Evolutionary conservation across 2,329 filamentous ascomycete genomes (phyloP), one percentile per base, ranked within the genome.

Genomic region (Diaporthe batatas): DNA sequence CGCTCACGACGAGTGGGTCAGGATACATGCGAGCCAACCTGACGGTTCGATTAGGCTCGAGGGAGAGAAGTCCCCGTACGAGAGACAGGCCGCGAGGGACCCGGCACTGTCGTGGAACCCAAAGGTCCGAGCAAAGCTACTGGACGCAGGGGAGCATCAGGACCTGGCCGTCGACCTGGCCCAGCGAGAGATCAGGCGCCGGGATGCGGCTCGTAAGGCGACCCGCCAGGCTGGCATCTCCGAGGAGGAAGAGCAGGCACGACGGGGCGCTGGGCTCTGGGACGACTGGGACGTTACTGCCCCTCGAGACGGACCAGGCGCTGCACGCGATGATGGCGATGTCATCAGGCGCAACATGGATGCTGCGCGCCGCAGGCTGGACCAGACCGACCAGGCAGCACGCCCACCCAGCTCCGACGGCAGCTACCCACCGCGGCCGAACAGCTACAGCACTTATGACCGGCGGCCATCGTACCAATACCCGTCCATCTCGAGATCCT

Each of bases 161-260:
- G 92, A 95, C 14, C 83, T 97, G 58, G 95, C 94, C 0, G 91
- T 97, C 8, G 89, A 92, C 75, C 81, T 97, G 39, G 94, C 94
- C 0, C 91, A 92, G 75, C 89, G 89, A 71, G 94, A 97, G 81
- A 88, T 95, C 72, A 86, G 84, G 71, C 87, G 93, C 54, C 87
- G 94, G 76, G 91, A 93, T 77, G 90, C 88, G 18, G 87, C 86
- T 54, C 86, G 90, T 74, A 88, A 84, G 75, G 87, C 86, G 14
- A 89, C 87, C 34, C 86, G 88, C 42, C 87, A 90, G 76, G 86
- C 89, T 34, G 90, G 88, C 0, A 84, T 90, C 2, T 84, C 87
- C 0, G 85, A 87, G 64, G 87, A 89, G 70, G 88, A 90, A 73
- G 89, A 91, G 75, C 86, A 87, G 72, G 83, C 84, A 68, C 87